Base-by-base conservation (phyloP, 2,329 filamentous ascomycete genomes). In the Colletotrichum sp. region DNA sequence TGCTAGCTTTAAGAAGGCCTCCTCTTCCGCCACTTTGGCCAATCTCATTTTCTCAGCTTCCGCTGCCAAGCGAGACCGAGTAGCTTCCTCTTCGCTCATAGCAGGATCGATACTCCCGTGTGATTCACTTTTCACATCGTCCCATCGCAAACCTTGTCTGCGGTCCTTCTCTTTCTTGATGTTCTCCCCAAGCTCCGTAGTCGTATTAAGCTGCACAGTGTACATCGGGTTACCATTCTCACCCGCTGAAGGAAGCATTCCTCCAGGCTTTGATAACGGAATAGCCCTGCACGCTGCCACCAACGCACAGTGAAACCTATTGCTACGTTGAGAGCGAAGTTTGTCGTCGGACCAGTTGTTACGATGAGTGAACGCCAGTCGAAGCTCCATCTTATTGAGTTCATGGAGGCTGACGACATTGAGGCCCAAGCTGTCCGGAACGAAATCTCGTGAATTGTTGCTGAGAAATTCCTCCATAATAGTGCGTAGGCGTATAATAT, bases 331-430 rank as follows among this genome's bases (percentile, higher is more conserved):
- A 3, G 94, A 87, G 84, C 93, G 92, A 28, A 95, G 88, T 71
- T 92, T 87, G 81, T 95, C 93, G 80, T 94, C 94, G 79, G 94
- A 92, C 92, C 92, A 94, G 81, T 94, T 94, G 59, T 91, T 93
- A 78, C 94, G 94, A 87, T 94, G 94, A 82, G 94, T 94, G 85
- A 95, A 94, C 77, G 94, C 89, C 30, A 81, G 68, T 8, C 77
- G 74, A 10, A 83, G 77, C 73, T 83, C 81, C 64, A 83, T 79
- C 71, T 81, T 82, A 73, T 80, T 80, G 10, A 82, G 77, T 67
- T 82, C 80, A 70, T 80, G 77, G n/a, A 95, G 90, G 24, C 70
- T 76, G 52, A 91, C 89, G 75, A 95, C 85, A 81, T 93, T 92
- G 1, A 93, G 93, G 13, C 93, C 87, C 65, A 95, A 92, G 79